A percentile compares a stretch with the other conserved stretches of the same genome.
These are phyloP conservation scores for Phytophthora aleatoria DNA, from an alignment of 352 stramenopile genomes.

Conservation along the genomic window DNA sequence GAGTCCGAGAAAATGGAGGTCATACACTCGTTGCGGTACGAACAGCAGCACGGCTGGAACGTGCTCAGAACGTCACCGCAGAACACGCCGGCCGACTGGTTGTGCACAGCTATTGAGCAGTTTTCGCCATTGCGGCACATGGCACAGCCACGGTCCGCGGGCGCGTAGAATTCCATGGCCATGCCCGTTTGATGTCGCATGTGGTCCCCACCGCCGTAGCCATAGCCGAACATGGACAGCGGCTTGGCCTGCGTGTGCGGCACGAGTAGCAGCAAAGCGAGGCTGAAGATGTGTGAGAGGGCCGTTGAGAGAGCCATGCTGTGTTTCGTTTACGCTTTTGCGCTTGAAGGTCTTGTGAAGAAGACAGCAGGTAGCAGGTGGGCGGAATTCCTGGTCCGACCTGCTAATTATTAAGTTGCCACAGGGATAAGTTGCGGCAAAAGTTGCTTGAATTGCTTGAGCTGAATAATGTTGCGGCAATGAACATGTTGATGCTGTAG, in stretches of 20 bases:
- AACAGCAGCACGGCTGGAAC: constrained; percentile 76
- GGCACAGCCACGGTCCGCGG: constrained; percentile 52
- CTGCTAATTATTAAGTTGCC: constrained; percentile 2
- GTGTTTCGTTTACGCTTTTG: background rate
- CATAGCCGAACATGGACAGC: constrained; percentile 25
- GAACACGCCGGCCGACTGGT: constrained; percentile 59
- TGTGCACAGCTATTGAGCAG: constrained; percentile 66
- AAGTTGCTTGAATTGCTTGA: background rate
- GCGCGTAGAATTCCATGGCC: constrained; percentile 40
- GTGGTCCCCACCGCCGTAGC: constrained; percentile 17
- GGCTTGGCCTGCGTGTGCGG: constrained; percentile 9
- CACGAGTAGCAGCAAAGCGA: constrained; percentile 13
- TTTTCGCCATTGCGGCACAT: constrained; percentile 64
- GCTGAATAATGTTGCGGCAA: constrained; percentile 4
- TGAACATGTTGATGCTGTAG: background rate
- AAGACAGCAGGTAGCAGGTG: background rate
- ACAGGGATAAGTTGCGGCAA: background rate
- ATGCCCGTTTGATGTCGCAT: constrained; percentile 35
- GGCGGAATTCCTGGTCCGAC: constrained; percentile 6
- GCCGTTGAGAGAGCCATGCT: constrained; percentile 4
- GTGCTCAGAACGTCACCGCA: constrained; percentile 69
- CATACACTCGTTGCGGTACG: constrained; percentile 77
- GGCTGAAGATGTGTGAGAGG: background rate
- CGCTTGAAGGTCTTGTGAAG: background rate
- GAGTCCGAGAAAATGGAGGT: constrained; percentile 74